These are phyloP conservation scores for Cenchrus americanus DNA, from an alignment of 176 grass and related monocot genomes.

Conservation along the genomic window DNA sequence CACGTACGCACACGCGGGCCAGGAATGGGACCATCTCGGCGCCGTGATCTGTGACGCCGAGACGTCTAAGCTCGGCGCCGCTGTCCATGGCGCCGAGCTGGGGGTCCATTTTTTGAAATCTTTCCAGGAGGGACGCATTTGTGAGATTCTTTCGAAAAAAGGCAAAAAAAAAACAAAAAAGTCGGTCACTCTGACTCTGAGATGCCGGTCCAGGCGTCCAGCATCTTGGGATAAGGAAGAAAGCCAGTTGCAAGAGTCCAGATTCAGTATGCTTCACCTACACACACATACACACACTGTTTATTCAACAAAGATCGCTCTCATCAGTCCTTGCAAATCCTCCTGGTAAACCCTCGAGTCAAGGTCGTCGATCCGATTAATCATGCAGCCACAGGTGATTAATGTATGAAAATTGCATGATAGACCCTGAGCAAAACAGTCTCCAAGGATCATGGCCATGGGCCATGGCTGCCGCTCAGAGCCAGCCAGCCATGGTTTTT, in stretches of 20 bases:
- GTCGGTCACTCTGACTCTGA: background rate
- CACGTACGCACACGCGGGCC: too few species aligned
- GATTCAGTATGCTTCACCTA: background rate
- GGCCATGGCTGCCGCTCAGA: background rate
- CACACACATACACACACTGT: background rate
- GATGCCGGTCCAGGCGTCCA: background rate
- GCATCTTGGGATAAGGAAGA: too few species aligned
- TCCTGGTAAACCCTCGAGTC: background rate
- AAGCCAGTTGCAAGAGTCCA: too few species aligned
- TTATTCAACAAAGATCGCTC: conserved; percentile 5
- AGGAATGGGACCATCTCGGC: too few species aligned
- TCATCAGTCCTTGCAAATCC: background rate
- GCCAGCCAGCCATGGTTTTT: background rate
- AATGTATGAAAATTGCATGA: background rate
- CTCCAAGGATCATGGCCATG: background rate
- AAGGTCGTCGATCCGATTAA: background rate
- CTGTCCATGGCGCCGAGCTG: too few species aligned
- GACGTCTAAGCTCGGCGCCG: too few species aligned
- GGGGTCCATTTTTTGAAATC: too few species aligned
- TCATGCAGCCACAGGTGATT: background rate
- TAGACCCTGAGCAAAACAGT: background rate
- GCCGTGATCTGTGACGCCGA: too few species aligned
- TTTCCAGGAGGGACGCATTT: too few species aligned
- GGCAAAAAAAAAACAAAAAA: too few species aligned
- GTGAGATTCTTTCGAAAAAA: too few species aligned